Evolutionary conservation across 1,139 yeast genomes (phyloP).

Genomic region (Zygosaccharomyces pseudobailii): DNA sequence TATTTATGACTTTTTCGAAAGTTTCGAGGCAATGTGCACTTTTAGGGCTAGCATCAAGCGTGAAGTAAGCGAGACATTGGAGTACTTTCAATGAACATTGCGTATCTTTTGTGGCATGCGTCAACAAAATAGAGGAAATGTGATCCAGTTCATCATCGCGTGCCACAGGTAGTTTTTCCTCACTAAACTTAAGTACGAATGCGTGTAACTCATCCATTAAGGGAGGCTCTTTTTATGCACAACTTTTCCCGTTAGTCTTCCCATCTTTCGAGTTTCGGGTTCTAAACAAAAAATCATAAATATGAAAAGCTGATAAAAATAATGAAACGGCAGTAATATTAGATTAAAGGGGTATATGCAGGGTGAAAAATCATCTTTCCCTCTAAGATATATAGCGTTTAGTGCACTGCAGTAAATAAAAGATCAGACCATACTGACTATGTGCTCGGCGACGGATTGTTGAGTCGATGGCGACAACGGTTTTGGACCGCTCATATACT

Average conservation of each 20-base stretch:
- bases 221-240: not conserved
- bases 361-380: not conserved
- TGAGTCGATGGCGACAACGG: slow-evolving; percentile 46
- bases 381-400: not conserved
- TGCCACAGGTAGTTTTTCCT: slow-evolving; percentile 2
- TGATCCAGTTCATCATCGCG: slow-evolving; percentile 1
- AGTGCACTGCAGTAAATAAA: not conserved
- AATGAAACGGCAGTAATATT: not conserved
- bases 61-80: slow-evolving; percentile 6
- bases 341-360: not conserved
- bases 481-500: slow-evolving; percentile 54
- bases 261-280: not conserved
- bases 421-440: slow-evolving; percentile 29
- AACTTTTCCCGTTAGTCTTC: not conserved
- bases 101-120: not conserved
- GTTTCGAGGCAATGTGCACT: not conserved
- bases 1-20: not conserved
- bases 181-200: slow-evolving; percentile 2
- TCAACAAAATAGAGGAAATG: not conserved
- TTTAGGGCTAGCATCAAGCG: not conserved
- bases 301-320: not conserved
- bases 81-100: not conserved
- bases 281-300: not conserved
- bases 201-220: not conserved
- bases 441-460: slow-evolving; percentile 30